These are phyloP conservation scores for Neonectria coccinea DNA, from an alignment of 2,329 filamentous ascomycete genomes.

Conservation along the genomic window DNA sequence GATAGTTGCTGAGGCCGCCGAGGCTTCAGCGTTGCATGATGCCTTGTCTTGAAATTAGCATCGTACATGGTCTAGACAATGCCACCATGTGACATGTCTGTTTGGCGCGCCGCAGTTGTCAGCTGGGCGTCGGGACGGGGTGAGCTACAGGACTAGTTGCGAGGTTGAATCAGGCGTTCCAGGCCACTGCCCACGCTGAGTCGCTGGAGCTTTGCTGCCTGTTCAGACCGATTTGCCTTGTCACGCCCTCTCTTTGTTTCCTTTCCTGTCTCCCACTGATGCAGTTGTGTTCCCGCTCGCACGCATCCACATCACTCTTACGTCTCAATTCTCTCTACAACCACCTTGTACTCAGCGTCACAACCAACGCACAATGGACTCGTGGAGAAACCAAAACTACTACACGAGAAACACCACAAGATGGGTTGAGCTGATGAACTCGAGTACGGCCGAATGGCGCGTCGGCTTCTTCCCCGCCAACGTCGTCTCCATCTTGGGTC, in stretches of 20 bases:
- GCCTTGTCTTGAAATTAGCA: neutral
- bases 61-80: neutral
- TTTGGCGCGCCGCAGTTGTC: neutral
- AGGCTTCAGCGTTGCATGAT: neutral
- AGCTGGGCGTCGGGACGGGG: neutral
- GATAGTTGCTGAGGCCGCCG: neutral
- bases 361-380: slow-evolving; percentile 17
- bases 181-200: neutral
- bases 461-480: slow-evolving; percentile 26
- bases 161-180: neutral
- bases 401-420: slow-evolving; percentile 18
- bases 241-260: neutral
- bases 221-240: neutral
- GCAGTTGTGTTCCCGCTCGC: neutral
- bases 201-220: neutral
- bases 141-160: neutral
- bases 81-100: neutral
- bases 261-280: too few relatives aligned
- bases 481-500: slow-evolving; percentile 20
- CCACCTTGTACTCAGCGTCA: neutral
- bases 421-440: slow-evolving; percentile 31
- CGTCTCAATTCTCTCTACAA: neutral
- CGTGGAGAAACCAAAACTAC: slow-evolving; percentile 25
- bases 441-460: slow-evolving; percentile 28
- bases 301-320: neutral